phyloP scores from a whole-genome alignment of 1,284 basidiomycete species.

The Cronartium quercuum region DNA sequence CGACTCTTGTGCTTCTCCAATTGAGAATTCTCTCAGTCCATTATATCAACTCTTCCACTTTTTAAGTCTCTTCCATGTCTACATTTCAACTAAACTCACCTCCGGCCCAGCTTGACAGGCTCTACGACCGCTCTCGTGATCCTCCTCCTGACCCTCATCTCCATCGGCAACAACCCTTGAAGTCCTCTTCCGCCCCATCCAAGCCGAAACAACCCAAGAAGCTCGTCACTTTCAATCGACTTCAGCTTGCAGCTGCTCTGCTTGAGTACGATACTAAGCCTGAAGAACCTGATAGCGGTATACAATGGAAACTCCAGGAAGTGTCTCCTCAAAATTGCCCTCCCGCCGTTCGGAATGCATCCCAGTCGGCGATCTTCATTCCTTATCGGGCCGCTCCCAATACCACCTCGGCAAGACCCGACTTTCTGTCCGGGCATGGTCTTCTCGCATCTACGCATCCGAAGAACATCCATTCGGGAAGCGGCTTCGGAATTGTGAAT shows the following conservation, averaged over 20 bases:
- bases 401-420: constrained; percentile 10
- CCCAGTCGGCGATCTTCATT: constrained; percentile 36
- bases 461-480: not conserved
- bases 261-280: constrained; percentile 17
- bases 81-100: not conserved
- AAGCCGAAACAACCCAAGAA: constrained; percentile 4
- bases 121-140: not conserved
- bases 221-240: constrained; percentile 31
- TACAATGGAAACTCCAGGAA: constrained; percentile 15
- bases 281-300: constrained; percentile 4
- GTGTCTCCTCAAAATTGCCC: not conserved
- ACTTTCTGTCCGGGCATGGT: constrained; percentile 25
- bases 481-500: constrained; percentile 32
- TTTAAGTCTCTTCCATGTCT: not conserved
- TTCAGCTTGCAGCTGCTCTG: constrained; percentile 36
- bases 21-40: too few species aligned
- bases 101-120: not conserved
- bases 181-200: not conserved
- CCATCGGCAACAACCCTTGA: not conserved
- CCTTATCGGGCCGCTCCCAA: constrained; percentile 17
- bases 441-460: constrained; percentile 13
- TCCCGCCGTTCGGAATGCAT: constrained; percentile 4
- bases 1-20: too few species aligned
- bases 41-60: too few species aligned
- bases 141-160: not conserved